A percentile compares a stretch with the other conserved stretches of the same genome.
Conservation (phyloP, 169 alveolate genomes). For the Cryptosporidium meleagridis region DNA sequence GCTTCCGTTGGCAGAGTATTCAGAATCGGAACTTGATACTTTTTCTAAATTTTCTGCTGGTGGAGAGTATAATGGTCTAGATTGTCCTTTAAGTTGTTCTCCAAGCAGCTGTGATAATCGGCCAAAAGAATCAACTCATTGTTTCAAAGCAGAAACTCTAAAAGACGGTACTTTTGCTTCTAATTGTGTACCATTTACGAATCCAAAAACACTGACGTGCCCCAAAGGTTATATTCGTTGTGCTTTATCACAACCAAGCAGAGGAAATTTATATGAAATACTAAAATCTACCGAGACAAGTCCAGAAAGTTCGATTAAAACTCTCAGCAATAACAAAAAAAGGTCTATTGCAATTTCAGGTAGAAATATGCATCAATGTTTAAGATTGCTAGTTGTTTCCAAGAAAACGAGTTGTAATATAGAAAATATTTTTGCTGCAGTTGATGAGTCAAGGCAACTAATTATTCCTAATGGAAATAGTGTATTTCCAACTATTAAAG, state of each 20-base stretch:
- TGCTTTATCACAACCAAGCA: constrained; percentile 71
- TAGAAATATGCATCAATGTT: constrained; percentile 73
- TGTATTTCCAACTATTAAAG: constrained; percentile 47
- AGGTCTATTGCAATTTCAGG: constrained; percentile 69
- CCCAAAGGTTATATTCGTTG: constrained; percentile 66
- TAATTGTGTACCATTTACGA: constrained; percentile 54
- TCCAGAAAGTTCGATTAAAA: background rate
- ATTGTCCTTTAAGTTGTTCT: constrained; percentile 67
- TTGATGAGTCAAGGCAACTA: constrained; percentile 58
- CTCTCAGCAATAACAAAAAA: background rate
- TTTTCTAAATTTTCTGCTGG: constrained; percentile 46
- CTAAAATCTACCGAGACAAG: background rate
- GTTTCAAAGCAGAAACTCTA: constrained; percentile 60
- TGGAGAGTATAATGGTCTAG: constrained; percentile 70
- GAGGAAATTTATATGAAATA: constrained; percentile 70
- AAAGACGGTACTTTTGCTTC: constrained; percentile 57
- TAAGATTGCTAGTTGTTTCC: constrained; percentile 60
- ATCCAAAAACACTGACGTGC: constrained; percentile 35
- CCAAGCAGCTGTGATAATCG: constrained; percentile 67
- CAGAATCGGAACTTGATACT: constrained; percentile 41
- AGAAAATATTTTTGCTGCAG: constrained; percentile 65
- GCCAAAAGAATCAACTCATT: constrained; percentile 57
- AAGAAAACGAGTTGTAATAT: constrained; percentile 46
- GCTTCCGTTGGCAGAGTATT: constrained; percentile 69
- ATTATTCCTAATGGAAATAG: constrained; percentile 68